phyloP scores from a whole-genome alignment of 2,329 filamentous ascomycete genomes.

The Penicillium sp. region DNA sequence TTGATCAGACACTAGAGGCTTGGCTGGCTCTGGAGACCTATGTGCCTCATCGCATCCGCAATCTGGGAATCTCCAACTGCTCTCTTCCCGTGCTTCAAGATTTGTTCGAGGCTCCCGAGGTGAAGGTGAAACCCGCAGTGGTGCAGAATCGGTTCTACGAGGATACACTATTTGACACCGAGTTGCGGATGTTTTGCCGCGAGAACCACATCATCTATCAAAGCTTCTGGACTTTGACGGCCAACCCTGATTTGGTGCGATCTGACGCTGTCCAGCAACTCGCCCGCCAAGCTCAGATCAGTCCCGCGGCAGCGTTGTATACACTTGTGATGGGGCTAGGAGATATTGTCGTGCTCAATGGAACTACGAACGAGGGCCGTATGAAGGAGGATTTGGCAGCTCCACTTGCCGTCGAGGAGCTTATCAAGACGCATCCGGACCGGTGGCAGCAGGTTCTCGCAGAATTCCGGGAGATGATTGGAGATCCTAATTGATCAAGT shows the following conservation, averaged over 20 bases:
- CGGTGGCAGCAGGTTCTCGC: conserved; percentile 54
- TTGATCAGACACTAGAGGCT: conserved; percentile 59
- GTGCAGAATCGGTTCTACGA: conserved; percentile 76
- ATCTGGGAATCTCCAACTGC: conserved; percentile 77
- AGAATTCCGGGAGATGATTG: conserved; percentile 50
- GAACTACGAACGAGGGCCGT: conserved; percentile 54
- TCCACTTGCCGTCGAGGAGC: conserved; percentile 43
- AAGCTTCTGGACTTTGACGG: conserved; percentile 63
- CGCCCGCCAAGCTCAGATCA: conserved; percentile 46
- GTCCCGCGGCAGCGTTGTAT: conserved; percentile 55
- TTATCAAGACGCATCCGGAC: conserved; percentile 48
- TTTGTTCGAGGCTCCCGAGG: conserved; percentile 48
- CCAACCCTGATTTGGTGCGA: conserved; percentile 55
- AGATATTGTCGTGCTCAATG: conserved; percentile 55
- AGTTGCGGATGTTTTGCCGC: conserved; percentile 59
- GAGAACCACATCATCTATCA: conserved; percentile 58
- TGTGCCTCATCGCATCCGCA: conserved; percentile 64
- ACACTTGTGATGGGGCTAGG: conserved; percentile 57
- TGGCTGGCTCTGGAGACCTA: conserved; percentile 69
- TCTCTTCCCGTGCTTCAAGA: conserved; percentile 57
- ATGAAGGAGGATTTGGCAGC: conserved; percentile 57
- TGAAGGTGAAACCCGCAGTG: conserved; percentile 58
- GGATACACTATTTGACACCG: conserved; percentile 60
- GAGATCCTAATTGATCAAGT: conserved; percentile 25
- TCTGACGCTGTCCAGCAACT: conserved; percentile 54